A percentile compares a stretch with the other conserved stretches of the same genome.
Conservation (phyloP, 192 early-diverging fungal species). For the Coemansia sp. region DNA sequence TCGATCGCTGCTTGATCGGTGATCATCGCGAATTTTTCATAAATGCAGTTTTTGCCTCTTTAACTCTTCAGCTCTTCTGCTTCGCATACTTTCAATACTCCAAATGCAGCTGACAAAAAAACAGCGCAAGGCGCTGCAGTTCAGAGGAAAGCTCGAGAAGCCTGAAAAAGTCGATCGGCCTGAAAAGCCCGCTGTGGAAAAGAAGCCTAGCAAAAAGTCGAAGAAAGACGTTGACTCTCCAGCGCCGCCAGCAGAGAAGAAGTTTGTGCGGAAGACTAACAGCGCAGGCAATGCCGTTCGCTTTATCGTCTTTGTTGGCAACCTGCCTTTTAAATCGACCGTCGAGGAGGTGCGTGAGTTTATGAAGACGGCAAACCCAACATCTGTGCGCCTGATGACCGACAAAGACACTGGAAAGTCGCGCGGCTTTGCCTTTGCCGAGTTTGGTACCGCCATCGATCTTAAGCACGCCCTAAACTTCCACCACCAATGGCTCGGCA, state of each 20-base stretch:
- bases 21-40: too few species aligned
- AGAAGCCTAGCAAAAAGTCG: conserved; percentile 1
- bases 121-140: conserved; percentile 43
- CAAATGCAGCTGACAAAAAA: conserved; percentile 42
- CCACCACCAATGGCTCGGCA: conserved; percentile 62
- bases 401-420: conserved; percentile 69
- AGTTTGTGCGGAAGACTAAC: conserved; percentile 28
- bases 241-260: conserved; percentile 20
- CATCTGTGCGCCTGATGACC: conserved; percentile 64
- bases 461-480: conserved; percentile 65
- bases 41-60: not conserved
- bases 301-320: conserved; percentile 65
- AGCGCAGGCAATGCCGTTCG: conserved; percentile 29
- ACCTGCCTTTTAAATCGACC: conserved; percentile 65
- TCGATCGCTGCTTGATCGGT: too few species aligned
- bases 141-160: conserved; percentile 42
- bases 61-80: not conserved
- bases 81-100: not conserved
- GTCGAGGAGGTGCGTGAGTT: conserved; percentile 61
- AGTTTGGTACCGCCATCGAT: conserved; percentile 57
- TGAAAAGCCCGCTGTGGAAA: conserved; percentile 3
- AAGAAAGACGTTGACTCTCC: too few species aligned
- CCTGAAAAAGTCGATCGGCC: conserved; percentile 13
- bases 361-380: conserved; percentile 60
- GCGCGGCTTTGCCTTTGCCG: conserved; percentile 73